A percentile compares a stretch with the other conserved stretches of the same genome.
Evolutionary conservation across 192 early-diverging fungal genomes (phyloP).

Genomic region (Gigaspora rosea): DNA sequence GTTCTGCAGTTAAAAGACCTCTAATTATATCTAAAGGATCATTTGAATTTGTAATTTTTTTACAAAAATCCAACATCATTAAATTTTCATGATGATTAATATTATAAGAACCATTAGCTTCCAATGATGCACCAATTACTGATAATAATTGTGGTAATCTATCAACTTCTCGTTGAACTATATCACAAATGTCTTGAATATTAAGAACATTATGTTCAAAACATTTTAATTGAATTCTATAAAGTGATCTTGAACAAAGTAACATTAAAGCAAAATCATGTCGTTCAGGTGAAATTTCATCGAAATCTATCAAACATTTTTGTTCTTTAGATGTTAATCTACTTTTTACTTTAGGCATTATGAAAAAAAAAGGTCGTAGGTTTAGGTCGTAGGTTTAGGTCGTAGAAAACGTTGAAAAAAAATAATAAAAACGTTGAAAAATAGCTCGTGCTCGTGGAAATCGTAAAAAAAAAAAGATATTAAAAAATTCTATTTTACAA

Average conservation of each 20-base stretch:
- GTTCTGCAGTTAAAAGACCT: not conserved
- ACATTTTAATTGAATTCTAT: slow-evolving; percentile 16
- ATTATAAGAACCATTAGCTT: not conserved
- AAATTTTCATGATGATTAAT: not conserved
- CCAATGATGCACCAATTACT: not conserved
- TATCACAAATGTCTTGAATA: not conserved
- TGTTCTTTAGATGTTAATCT: not conserved
- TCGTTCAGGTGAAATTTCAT: not conserved
- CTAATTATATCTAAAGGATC: not conserved
- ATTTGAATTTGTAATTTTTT: not conserved
- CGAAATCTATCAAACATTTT: slow-evolving; percentile 15
- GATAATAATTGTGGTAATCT: not conserved
- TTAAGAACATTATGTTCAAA: not conserved
- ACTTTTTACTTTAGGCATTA: slow-evolving; percentile 15
- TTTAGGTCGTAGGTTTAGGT: no score
- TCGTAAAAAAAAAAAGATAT: no score
- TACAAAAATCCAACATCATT: not conserved
- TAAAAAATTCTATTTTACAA: no score
- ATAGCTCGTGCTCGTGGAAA: no score
- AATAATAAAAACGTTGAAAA: no score
- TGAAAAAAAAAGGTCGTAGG: no score
- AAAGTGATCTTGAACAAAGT: not conserved
- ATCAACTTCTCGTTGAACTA: slow-evolving; percentile 10
- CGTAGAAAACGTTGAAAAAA: no score
- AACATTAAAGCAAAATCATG: not conserved